These are phyloP conservation scores for Aurantiochytrium sp. DNA, from an alignment of 108 stramenopile genomes.

Conservation along the genomic window DNA sequence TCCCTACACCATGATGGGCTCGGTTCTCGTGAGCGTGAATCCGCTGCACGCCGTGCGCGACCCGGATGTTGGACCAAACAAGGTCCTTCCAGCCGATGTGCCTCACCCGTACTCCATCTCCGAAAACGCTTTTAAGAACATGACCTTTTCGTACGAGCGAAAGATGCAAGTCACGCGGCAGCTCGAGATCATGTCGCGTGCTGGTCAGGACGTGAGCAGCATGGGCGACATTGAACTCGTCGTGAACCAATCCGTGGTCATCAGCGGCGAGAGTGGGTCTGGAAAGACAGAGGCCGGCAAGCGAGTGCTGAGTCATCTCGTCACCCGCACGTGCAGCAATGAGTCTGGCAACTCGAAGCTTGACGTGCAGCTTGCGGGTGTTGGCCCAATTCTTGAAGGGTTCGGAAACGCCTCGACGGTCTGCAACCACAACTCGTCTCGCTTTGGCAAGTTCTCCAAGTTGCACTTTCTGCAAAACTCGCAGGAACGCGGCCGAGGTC, in stretches of 20 bases:
- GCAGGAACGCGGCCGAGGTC: neutral
- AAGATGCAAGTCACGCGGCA: neutral
- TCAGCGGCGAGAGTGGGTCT: constrained; percentile 28
- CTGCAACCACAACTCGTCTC: constrained; percentile 20
- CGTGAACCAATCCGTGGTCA: constrained; percentile 19
- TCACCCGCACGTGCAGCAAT: neutral
- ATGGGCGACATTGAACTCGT: neutral
- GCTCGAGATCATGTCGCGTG: neutral
- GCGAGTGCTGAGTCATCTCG: neutral
- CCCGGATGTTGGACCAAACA: neutral
- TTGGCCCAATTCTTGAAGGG: constrained; percentile 14
- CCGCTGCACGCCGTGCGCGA: constrained; percentile 14
- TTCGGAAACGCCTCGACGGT: constrained; percentile 23
- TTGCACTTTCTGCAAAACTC: neutral
- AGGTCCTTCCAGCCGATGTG: neutral
- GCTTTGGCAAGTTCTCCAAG: constrained; percentile 20
- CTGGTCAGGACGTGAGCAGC: neutral
- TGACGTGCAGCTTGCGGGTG: constrained; percentile 11
- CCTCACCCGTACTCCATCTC: constrained; percentile 5
- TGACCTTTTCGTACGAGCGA: neutral
- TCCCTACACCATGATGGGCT: constrained; percentile 31
- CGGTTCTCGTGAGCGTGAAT: constrained; percentile 27
- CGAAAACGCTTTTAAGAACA: neutral
- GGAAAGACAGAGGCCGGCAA: constrained; percentile 31
- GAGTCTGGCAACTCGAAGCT: neutral